Conservation (phyloP, 805 yeast species). For the Myxozyma mucilagina region DNA sequence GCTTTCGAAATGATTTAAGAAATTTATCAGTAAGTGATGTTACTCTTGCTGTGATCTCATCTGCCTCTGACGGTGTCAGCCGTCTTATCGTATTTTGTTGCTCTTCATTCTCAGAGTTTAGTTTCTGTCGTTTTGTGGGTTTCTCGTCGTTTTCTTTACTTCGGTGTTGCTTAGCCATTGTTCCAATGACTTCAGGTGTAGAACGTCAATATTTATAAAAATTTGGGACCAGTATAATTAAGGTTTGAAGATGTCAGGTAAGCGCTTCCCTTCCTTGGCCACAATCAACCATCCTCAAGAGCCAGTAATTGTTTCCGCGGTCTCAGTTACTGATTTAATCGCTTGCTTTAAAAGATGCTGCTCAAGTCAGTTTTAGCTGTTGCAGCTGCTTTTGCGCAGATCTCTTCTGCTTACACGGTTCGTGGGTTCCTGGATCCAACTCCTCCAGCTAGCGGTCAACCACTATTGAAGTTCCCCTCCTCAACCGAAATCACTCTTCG, state of each 20-base stretch:
- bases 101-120: neutral
- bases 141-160: neutral
- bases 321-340: neutral
- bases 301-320: neutral
- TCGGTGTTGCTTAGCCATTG: no score
- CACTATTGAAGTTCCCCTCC: neutral
- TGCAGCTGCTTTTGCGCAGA: neutral
- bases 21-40: conserved; percentile 33
- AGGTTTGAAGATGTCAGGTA: no score
- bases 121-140: neutral
- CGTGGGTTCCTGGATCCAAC: conserved; percentile 20
- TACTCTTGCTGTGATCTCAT: conserved; percentile 11
- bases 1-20: conserved; percentile 30
- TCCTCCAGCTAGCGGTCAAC: neutral
- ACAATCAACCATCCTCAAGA: neutral
- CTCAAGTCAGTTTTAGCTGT: neutral
- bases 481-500: conserved; percentile 17
- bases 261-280: neutral
- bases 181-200: no score
- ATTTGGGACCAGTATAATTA: no score
- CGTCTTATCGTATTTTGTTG: neutral
- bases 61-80: conserved; percentile 12
- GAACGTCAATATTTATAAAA: no score
- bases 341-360: neutral
- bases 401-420: conserved; percentile 15